Percentiles rank a stretch among this genome's conserved stretches.
phyloP scores from a whole-genome alignment of 352 stramenopile genomes.

The Hyaloperonospora brassicae region DNA sequence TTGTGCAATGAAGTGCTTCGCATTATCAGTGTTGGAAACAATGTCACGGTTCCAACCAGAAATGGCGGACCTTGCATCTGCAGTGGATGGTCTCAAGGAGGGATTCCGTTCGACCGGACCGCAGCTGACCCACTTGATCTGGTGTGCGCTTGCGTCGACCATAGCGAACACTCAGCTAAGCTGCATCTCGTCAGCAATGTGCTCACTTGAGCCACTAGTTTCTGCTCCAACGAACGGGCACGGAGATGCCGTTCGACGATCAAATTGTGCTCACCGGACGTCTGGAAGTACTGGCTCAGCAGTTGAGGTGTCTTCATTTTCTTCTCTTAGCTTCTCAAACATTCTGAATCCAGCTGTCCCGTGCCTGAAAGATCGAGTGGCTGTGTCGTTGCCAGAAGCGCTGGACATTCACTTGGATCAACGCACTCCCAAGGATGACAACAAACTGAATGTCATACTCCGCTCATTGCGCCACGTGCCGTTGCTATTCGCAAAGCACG shows the following conservation, averaged over 20 bases:
- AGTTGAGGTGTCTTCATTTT: constrained; percentile 39
- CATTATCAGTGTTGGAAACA: constrained; percentile 51
- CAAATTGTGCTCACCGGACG: constrained; percentile 8
- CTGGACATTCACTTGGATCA: constrained; percentile 60
- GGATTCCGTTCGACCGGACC: constrained; percentile 62
- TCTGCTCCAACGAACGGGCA: constrained; percentile 19
- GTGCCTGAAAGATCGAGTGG: constrained; percentile 51
- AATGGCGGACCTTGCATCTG: constrained; percentile 39
- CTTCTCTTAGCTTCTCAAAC: constrained; percentile 59
- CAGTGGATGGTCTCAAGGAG: constrained; percentile 56
- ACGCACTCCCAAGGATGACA: constrained; percentile 67
- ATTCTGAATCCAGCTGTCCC: constrained; percentile 46
- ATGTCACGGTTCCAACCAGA: constrained; percentile 63
- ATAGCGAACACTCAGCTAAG: constrained; percentile 59
- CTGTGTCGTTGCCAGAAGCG: constrained; percentile 56
- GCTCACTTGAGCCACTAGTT: constrained; percentile 31
- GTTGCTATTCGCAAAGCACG: constrained; percentile 48
- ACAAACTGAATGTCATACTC: constrained; percentile 65
- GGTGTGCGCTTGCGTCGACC: constrained; percentile 58
- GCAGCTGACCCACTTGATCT: constrained; percentile 69
- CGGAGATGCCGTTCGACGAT: constrained; percentile 13
- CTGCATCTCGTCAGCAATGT: constrained; percentile 62
- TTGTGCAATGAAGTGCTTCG: constrained; percentile 73
- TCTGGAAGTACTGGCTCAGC: constrained; percentile 9
- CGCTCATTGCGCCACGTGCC: constrained; percentile 46